Percentiles rank a stretch among this genome's conserved stretches.
phyloP scores from a whole-genome alignment of 2,329 filamentous ascomycete species.

The Colletotrichum neosansevieriae region DNA sequence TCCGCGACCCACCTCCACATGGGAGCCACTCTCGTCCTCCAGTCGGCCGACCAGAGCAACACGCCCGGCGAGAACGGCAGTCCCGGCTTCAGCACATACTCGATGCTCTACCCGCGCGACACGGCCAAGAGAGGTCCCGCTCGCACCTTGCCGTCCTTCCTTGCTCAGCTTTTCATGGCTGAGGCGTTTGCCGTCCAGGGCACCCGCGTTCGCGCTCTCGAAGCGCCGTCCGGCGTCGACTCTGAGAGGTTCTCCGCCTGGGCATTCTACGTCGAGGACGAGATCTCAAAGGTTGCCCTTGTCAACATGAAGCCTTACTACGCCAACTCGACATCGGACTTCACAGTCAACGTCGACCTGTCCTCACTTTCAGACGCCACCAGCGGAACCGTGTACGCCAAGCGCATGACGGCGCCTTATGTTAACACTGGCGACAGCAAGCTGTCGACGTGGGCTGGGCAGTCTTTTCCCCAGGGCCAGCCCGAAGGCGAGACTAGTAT shows the following conservation, averaged over 20 bases:
- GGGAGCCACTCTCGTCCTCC: slow-evolving; percentile 40
- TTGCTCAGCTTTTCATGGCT: slow-evolving; percentile 37
- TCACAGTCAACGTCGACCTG: slow-evolving; percentile 5
- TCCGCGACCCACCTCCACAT: slow-evolving; percentile 51
- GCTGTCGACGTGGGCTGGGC: not conserved
- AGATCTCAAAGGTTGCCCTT: slow-evolving; percentile 14
- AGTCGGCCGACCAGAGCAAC: slow-evolving; percentile 39
- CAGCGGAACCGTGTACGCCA: rapidly evolving
- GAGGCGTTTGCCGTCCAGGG: slow-evolving; percentile 35
- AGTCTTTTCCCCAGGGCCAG: slow-evolving; percentile 20
- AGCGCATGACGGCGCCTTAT: slow-evolving; percentile 33
- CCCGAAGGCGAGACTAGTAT: slow-evolving; percentile 10
- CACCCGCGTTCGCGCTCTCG: slow-evolving; percentile 14
- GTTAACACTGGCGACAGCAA: slow-evolving; percentile 22
- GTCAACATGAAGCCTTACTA: slow-evolving; percentile 31
- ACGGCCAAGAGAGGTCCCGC: slow-evolving; percentile 38
- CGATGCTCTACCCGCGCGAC: slow-evolving; percentile 41
- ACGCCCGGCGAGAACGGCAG: slow-evolving; percentile 24
- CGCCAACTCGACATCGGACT: slow-evolving; percentile 21
- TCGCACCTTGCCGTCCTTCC: slow-evolving; percentile 30
- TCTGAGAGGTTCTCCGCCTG: slow-evolving; percentile 11
- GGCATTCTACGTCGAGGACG: slow-evolving; percentile 10
- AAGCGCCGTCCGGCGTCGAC: not conserved
- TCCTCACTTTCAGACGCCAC: not conserved
- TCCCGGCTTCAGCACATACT: slow-evolving; percentile 40